Base-by-base conservation (phyloP, 2,329 filamentous ascomycete species). In the Pseudogymnoascus destructans region DNA sequence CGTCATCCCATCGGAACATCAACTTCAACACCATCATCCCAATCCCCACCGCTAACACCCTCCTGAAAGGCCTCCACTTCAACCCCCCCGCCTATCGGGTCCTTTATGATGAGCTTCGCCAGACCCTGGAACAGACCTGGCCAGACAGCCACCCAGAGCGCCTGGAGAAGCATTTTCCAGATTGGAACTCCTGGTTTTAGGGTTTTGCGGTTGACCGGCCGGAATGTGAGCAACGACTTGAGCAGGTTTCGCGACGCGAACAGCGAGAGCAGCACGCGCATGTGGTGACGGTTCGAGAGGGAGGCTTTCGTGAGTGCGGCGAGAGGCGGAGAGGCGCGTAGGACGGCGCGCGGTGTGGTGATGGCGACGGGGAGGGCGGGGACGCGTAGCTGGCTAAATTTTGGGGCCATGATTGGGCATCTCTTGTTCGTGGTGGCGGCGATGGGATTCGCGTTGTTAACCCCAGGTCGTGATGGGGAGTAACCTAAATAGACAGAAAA, bases 11-110 rank as follows among this genome's bases (percentile, higher is more conserved):
- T 72, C 74, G 62, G 73, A 74, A 59, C 77, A 78, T 21, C 71
- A 75, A 63, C 72, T 73, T 55, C 79, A 79, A 15, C 76, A 75
- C 30, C 13, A 25, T 1, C 46, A 55, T 10, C 27, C 27, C 27
- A 19, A 35, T 15, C 52, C 3, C 8, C 52, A 69, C 83, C 38
- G 73, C 77, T 59, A 64, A 71, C 35, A 73, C 82, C 59, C 69
- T 83, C n/a, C 74, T 77, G 2, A 80, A 82, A 61, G 80, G 80
- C 0, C 69, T 84, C 60, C 80, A 84, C 66, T 72, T 83, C 70
- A 77, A 73, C 59, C 75, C 76, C 30, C 71, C 76, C 59, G 75
- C 74, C 1, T 84, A 84, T 64, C 72, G 65, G 54, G 69, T 81
- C 55, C 74, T 84, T 56, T 81, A 73, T 63, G 72, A 76, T 8